These are phyloP conservation scores for Ceriops tagal DNA, from an alignment of 345 rosid species.

Conservation along the genomic window DNA sequence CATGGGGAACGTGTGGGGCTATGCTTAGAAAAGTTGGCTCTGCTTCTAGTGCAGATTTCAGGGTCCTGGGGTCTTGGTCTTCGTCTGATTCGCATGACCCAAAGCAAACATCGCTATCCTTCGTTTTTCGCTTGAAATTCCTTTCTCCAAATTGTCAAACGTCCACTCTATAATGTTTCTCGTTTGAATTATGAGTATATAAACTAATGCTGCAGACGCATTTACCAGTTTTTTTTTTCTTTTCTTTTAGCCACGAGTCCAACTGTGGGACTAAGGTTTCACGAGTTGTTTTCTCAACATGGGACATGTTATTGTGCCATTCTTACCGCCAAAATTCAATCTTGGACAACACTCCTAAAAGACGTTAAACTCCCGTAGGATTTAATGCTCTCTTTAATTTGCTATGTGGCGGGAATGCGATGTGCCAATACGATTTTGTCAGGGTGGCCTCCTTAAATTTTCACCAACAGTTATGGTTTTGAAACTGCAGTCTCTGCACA, in stretches of 20 bases:
- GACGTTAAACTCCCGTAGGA: too few relatives aligned
- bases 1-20: not conserved
- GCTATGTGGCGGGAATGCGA: too few relatives aligned
- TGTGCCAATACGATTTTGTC: too few relatives aligned
- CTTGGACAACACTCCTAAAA: not conserved
- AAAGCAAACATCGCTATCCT: not conserved
- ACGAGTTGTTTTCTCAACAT: not conserved
- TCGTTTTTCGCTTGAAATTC: not conserved
- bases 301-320: not conserved
- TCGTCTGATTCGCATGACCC: slow-evolving; percentile 1
- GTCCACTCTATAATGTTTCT: not conserved
- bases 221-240: not conserved
- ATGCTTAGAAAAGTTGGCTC: slow-evolving; percentile 5
- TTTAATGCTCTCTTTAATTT: too few relatives aligned
- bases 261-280: too few relatives aligned
- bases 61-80: not conserved
- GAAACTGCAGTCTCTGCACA: too few relatives aligned
- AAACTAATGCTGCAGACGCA: not conserved
- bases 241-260: not conserved
- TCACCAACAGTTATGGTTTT: too few relatives aligned
- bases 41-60: not conserved
- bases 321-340: not conserved
- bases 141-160: not conserved
- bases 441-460: too few relatives aligned
- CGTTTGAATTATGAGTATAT: not conserved